These are phyloP conservation scores for Cyphellophora attinorum DNA, from an alignment of 2,329 filamentous ascomycete species.

Conservation along the genomic window DNA sequence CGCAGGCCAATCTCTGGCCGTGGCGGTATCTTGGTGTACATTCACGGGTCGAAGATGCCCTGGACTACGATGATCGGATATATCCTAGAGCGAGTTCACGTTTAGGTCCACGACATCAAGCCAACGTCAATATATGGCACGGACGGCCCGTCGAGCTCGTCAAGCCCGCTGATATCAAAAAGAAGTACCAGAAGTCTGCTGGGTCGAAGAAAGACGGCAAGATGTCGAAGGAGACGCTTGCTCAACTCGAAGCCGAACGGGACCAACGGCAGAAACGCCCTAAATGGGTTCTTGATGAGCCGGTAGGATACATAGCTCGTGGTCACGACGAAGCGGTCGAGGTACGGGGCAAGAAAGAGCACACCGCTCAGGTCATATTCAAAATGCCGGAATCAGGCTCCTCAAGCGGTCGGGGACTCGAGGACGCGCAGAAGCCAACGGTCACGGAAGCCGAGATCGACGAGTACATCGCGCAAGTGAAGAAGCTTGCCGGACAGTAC, in stretches of 20 bases:
- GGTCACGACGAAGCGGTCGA: slow-evolving; percentile 63
- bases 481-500: slow-evolving; percentile 53
- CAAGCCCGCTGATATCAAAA: slow-evolving; percentile 79
- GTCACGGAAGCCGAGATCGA: slow-evolving; percentile 54
- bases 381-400: slow-evolving; percentile 55
- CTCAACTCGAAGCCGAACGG: slow-evolving; percentile 73
- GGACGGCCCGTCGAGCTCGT: slow-evolving; percentile 83
- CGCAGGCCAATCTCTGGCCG: slow-evolving; percentile 89
- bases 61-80: slow-evolving; percentile 96
- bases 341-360: slow-evolving; percentile 58
- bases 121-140: slow-evolving; percentile 73
- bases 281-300: slow-evolving; percentile 90
- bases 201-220: slow-evolving; percentile 67
- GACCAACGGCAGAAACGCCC: slow-evolving; percentile 70
- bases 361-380: slow-evolving; percentile 69
- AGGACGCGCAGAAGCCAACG: slow-evolving; percentile 28
- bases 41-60: slow-evolving; percentile 85
- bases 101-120: slow-evolving; percentile 83
- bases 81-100: slow-evolving; percentile 92
- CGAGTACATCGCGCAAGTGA: slow-evolving; percentile 65
- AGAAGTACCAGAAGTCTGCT: slow-evolving; percentile 53
- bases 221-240: slow-evolving; percentile 67
- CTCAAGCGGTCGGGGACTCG: slow-evolving; percentile 35
- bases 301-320: slow-evolving; percentile 71
- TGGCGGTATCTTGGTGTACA: slow-evolving; percentile 94